Evolutionary conservation across 345 rosid genomes (phyloP), one percentile per base, ranked within the genome.

Genomic region (Camelina sativa): DNA sequence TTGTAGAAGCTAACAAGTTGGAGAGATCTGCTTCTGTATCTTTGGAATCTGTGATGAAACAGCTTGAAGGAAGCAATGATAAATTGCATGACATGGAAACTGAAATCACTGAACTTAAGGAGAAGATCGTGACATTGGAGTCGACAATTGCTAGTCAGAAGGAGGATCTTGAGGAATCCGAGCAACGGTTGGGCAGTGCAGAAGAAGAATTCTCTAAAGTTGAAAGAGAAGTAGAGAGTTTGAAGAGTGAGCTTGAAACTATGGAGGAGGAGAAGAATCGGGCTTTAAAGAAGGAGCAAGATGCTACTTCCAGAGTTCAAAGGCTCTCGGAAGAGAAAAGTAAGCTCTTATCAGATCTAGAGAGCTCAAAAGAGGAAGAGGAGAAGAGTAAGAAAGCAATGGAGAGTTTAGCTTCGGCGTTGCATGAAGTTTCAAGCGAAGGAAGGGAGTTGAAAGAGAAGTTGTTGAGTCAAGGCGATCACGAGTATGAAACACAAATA

Each of bases 321-420:
- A 83, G 61, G 68, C 84, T 95, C 47, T 65, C 86, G 38, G 94
- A 89, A 73, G 97, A 95, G 86, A 95, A 82, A 74, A 83, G 82
- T 81, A 85, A 85, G 55, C 92, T 90, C 30, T 83, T 90, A 40
- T 80, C 83, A 44, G 94, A 95, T 30, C 69, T 92, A 71, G 90
- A 90, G 75, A 86, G 60, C 70, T 84, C 92, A 28, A 86, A 80
- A 80, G 90, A 86, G 17, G 97, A 92, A 84, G 98, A 92, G 65
- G 96, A 90, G 81, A 95, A 87, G 89, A 89, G 92, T 88, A 92
- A 95, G 84, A 89, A 89, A 84, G 99, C 97, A 43, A 92, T 90
- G 93, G 99, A 95, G 82, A 95, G 88, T 62, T 86, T 95, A 73
- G 97, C 99, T 71, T 90, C 96, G 2, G 97, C 99, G 13, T 84